Conservation (phyloP, 306 rosid genomes). For the Ammopiptanthus mongolicus region DNA sequence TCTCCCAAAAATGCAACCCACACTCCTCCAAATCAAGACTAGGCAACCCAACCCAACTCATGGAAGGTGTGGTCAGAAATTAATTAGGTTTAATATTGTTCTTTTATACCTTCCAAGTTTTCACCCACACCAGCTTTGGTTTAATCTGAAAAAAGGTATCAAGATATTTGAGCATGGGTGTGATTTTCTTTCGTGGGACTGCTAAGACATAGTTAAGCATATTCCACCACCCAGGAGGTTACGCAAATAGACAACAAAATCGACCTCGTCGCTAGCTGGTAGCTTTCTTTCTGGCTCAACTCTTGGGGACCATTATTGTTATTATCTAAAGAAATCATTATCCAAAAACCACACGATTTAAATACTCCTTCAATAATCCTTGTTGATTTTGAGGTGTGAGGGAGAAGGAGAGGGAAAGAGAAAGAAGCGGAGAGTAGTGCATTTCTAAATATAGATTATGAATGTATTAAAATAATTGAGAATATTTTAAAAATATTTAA, state of each 20-base stretch:
- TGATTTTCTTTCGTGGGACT: slow-evolving; percentile 32
- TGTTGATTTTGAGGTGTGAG: too few species aligned
- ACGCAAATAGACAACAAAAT: slow-evolving; percentile 30
- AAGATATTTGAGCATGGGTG: slow-evolving; percentile 23
- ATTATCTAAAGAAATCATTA: slow-evolving; percentile 58
- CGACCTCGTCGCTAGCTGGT: slow-evolving; percentile 18
- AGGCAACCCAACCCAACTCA: slow-evolving; percentile 19
- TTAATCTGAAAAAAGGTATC: not conserved
- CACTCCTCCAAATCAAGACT: slow-evolving; percentile 21
- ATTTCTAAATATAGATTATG: too few species aligned
- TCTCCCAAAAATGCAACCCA: not conserved
- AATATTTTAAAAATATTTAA: too few species aligned
- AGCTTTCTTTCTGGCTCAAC: slow-evolving; percentile 32
- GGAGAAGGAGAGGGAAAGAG: too few species aligned
- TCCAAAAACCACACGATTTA: slow-evolving; percentile 54
- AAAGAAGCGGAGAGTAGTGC: too few species aligned
- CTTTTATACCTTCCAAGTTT: not conserved
- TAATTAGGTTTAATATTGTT: not conserved
- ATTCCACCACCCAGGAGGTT: slow-evolving; percentile 34
- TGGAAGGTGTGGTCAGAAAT: not conserved
- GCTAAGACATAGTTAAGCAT: slow-evolving; percentile 33
- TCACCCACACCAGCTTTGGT: not conserved
- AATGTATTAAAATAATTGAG: too few species aligned
- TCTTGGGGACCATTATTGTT: slow-evolving; percentile 46
- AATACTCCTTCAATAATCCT: slow-evolving; percentile 46